Evolutionary conservation across 306 rosid genomes (phyloP).

Genomic region (Sphenostylis stenocarpa): DNA sequence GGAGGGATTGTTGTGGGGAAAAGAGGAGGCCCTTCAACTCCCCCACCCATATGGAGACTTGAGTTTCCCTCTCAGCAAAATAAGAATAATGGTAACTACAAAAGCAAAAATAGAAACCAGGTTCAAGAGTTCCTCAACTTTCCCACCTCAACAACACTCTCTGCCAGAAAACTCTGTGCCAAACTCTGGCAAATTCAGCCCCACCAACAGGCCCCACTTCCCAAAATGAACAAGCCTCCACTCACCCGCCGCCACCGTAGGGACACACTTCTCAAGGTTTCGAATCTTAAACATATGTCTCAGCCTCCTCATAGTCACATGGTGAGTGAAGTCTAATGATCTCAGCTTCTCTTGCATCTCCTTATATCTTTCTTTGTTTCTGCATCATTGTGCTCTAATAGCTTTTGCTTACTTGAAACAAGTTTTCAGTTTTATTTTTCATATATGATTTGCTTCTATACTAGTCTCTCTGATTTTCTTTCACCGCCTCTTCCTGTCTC

Average conservation of each 20-base stretch:
- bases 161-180: slow-evolving; percentile 76
- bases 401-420: neutral
- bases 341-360: neutral
- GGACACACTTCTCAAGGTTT: slow-evolving; percentile 7
- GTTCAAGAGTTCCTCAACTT: slow-evolving; percentile 53
- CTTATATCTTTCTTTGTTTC: neutral
- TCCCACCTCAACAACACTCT: slow-evolving; percentile 36
- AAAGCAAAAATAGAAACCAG: slow-evolving; percentile 3
- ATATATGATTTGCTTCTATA: neutral
- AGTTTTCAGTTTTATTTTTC: neutral
- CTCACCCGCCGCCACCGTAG: slow-evolving; percentile 26
- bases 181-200: slow-evolving; percentile 66
- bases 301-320: slow-evolving; percentile 36
- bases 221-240: slow-evolving; percentile 36
- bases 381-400: neutral
- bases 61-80: slow-evolving; percentile 35
- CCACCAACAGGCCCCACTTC: slow-evolving; percentile 42
- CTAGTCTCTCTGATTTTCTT: neutral
- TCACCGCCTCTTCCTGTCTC: neutral
- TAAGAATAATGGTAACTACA: neutral
- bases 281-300: slow-evolving; percentile 13
- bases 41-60: slow-evolving; percentile 81
- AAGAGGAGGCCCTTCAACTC: slow-evolving; percentile 57
- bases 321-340: slow-evolving; percentile 28
- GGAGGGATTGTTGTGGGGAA: slow-evolving; percentile 40